phyloP scores from a whole-genome alignment of 495 filamentous ascomycete genomes.

The Hyaloscypha hepaticicola region DNA sequence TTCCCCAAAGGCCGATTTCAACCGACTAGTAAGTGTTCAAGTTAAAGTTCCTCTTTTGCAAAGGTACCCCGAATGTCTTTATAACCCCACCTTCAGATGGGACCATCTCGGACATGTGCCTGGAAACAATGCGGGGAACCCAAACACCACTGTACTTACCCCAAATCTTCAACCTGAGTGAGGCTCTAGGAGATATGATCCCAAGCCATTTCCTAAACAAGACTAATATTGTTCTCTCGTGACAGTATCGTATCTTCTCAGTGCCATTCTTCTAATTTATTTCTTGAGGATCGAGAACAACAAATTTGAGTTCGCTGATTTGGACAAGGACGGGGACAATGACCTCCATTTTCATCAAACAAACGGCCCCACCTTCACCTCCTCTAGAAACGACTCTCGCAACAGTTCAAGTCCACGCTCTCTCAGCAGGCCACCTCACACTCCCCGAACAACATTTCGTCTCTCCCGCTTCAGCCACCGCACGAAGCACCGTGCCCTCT shows the following conservation, averaged over 20 bases:
- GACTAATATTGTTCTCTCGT: background rate
- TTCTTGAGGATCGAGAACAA: background rate
- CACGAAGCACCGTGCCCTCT: background rate
- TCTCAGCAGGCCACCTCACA: background rate
- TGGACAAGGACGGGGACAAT: background rate
- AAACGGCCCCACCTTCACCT: background rate
- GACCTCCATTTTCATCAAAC: background rate
- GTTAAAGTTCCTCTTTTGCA: background rate
- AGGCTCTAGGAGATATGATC: background rate
- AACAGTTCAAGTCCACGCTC: background rate
- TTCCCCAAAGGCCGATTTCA: background rate
- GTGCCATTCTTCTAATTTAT: background rate
- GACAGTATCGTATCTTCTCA: background rate
- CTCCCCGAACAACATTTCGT: background rate
- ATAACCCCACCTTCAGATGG: background rate
- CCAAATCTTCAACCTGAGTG: background rate
- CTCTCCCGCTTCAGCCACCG: background rate
- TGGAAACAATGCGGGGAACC: background rate
- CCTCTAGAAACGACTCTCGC: background rate
- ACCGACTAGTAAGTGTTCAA: background rate
- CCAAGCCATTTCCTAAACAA: background rate
- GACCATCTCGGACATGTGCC: background rate
- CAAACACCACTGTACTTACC: background rate
- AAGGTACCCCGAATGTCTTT: background rate
- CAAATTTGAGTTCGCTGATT: background rate